phyloP scores from a whole-genome alignment of 73 alveolate genomes.

The Paramecium primaurelia region DNA sequence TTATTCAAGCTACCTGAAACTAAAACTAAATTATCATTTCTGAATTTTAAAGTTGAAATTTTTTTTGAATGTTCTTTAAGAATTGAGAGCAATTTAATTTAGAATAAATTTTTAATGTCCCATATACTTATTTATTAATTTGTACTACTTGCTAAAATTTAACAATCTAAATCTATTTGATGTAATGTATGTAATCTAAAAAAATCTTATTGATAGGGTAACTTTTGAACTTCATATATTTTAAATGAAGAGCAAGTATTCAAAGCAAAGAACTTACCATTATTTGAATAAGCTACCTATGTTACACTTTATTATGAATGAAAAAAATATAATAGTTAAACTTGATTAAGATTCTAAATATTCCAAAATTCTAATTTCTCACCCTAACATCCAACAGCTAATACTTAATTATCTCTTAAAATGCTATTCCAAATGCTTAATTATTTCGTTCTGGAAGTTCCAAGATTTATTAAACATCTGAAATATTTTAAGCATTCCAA shows the following conservation, averaged over 20 bases:
- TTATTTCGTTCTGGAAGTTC: not conserved
- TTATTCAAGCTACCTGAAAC: not conserved
- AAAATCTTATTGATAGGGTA: not conserved
- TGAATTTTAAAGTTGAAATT: not conserved
- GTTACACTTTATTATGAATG: not conserved
- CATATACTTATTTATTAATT: not conserved
- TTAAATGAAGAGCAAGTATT: not conserved
- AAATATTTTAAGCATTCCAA: not conserved
- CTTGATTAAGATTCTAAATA: not conserved
- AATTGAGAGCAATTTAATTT: not conserved
- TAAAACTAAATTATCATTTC: not conserved
- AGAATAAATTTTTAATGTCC: not conserved
- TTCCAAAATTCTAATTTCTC: not conserved
- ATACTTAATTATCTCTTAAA: not conserved
- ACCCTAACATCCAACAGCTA: not conserved
- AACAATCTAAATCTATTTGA: not conserved
- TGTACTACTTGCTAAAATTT: not conserved
- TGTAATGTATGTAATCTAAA: not conserved
- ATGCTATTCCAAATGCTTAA: not conserved
- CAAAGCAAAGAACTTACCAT: not conserved
- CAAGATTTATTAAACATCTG: not conserved
- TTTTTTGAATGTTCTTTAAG: not conserved
- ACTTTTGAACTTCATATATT: not conserved
- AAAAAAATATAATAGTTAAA: too few species aligned
- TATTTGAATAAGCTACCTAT: not conserved